These are phyloP conservation scores for Scytalidium lignicola DNA, from an alignment of 2,329 filamentous ascomycete species.

Conservation along the genomic window DNA sequence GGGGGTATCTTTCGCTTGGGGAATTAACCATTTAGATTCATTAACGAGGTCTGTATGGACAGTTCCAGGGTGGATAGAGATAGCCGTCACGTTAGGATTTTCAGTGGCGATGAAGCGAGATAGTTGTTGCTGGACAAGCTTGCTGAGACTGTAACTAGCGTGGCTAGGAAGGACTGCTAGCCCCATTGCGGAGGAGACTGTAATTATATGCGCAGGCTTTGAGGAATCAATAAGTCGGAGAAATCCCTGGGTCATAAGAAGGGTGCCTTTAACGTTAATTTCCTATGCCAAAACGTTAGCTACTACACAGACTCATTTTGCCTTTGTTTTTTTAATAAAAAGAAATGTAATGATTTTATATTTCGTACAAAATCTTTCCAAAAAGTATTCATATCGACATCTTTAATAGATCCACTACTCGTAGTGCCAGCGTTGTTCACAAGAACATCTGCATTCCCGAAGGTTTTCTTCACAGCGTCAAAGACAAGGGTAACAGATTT, in stretches of 20 bases:
- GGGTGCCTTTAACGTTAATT: constrained; percentile 29
- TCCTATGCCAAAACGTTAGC: too few relatives aligned
- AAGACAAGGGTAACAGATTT: background rate
- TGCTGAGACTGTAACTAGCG: constrained; percentile 10
- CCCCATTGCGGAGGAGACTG: constrained; percentile 3
- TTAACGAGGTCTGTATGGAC: constrained; percentile 13
- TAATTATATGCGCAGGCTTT: constrained; percentile 11
- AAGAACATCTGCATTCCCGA: background rate
- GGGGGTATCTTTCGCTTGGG: constrained; percentile 24
- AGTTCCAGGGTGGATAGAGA: constrained; percentile 12
- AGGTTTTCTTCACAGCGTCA: background rate
- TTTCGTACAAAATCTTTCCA: background rate
- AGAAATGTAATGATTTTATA: too few relatives aligned
- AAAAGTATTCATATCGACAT: background rate
- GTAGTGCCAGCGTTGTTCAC: background rate
- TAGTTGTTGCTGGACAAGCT: constrained; percentile 10
- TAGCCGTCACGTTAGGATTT: constrained; percentile 10
- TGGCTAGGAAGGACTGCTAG: constrained; percentile 1
- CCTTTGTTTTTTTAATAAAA: too few relatives aligned
- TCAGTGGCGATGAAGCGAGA: constrained; percentile 7
- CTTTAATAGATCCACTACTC: background rate
- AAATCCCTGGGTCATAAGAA: constrained; percentile 28
- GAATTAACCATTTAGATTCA: constrained; percentile 12
- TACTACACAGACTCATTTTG: too few relatives aligned
- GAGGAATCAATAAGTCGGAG: constrained; percentile 17